Evolutionary conservation across 352 stramenopile genomes (phyloP).

Genomic region (Saprolegnia parasitica): DNA sequence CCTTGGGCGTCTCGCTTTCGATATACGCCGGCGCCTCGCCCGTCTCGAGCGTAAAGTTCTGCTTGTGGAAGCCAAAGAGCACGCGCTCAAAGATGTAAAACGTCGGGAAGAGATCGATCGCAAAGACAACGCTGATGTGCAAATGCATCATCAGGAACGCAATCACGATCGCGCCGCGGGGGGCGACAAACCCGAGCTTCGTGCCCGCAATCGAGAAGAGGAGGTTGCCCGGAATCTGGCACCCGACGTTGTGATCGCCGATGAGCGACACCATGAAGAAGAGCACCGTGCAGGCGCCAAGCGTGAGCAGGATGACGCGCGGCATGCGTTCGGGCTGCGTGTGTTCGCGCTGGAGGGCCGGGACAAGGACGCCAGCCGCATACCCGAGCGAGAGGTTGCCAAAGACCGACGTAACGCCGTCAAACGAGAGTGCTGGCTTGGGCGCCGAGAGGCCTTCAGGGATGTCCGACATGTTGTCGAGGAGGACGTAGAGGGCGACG

Average conservation of each 20-base stretch:
- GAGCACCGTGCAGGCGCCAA: slow-evolving; percentile 18
- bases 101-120: slow-evolving; percentile 46
- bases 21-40: not conserved
- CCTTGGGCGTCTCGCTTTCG: not conserved
- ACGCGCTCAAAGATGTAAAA: slow-evolving; percentile 60
- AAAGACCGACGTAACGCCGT: slow-evolving; percentile 13
- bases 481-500: slow-evolving; percentile 22
- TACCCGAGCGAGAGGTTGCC: too few relatives aligned
- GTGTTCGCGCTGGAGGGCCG: slow-evolving; percentile 26
- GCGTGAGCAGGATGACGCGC: slow-evolving; percentile 22
- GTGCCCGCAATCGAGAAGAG: slow-evolving; percentile 63
- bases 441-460: not conserved
- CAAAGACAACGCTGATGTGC: slow-evolving; percentile 49
- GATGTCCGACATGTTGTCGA: slow-evolving; percentile 18
- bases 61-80: slow-evolving; percentile 57
- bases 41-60: too few relatives aligned
- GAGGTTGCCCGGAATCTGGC: slow-evolving; percentile 38
- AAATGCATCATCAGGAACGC: slow-evolving; percentile 51
- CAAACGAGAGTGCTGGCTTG: slow-evolving; percentile 8
- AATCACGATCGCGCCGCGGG: slow-evolving; percentile 42
- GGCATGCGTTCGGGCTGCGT: slow-evolving; percentile 26
- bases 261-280: slow-evolving; percentile 43
- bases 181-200: slow-evolving; percentile 40
- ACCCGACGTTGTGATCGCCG: slow-evolving; percentile 36
- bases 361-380: slow-evolving; percentile 26